These are phyloP conservation scores for Xylariaceae sp. DNA, from an alignment of 2,329 filamentous ascomycete species.

Conservation along the genomic window DNA sequence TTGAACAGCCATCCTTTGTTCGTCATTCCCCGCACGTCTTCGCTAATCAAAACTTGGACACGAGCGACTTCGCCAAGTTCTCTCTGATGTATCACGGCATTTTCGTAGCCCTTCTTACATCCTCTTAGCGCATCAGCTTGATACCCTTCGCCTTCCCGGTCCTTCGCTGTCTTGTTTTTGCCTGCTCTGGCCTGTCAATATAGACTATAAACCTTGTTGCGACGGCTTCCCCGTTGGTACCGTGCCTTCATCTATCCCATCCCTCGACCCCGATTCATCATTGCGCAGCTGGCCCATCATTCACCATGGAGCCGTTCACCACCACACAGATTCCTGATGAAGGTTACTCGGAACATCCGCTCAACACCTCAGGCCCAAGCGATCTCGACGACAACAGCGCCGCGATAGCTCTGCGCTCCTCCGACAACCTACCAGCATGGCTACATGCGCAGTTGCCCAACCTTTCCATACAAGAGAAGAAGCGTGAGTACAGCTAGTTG, in stretches of 20 bases:
- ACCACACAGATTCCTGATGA: constrained; percentile 67
- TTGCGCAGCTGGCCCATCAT: neutral
- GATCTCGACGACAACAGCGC: constrained; percentile 25
- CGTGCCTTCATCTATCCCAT: constrained; percentile 1
- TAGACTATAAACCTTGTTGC: neutral
- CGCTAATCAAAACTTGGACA: neutral
- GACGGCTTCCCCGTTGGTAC: neutral
- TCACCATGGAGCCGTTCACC: constrained; percentile 40
- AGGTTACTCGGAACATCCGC: constrained; percentile 77
- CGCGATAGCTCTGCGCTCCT: constrained; percentile 33
- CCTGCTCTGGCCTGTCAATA: no score
- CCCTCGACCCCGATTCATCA: neutral
- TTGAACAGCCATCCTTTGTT: no score
- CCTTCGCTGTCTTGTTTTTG: no score
- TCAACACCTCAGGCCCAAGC: constrained; percentile 38
- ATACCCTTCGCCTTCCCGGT: no score
- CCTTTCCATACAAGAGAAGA: constrained; percentile 45
- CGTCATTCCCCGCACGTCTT: constrained; percentile 1
- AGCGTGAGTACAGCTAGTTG: constrained; percentile 33
- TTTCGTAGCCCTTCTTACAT: neutral
- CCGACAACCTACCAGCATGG: constrained; percentile 45
- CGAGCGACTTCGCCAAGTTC: neutral
- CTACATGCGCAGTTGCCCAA: constrained; percentile 45
- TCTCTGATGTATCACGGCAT: neutral
- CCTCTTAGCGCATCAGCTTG: neutral